phyloP scores from a whole-genome alignment of 805 yeast species.

The Sungouiella blattae region DNA sequence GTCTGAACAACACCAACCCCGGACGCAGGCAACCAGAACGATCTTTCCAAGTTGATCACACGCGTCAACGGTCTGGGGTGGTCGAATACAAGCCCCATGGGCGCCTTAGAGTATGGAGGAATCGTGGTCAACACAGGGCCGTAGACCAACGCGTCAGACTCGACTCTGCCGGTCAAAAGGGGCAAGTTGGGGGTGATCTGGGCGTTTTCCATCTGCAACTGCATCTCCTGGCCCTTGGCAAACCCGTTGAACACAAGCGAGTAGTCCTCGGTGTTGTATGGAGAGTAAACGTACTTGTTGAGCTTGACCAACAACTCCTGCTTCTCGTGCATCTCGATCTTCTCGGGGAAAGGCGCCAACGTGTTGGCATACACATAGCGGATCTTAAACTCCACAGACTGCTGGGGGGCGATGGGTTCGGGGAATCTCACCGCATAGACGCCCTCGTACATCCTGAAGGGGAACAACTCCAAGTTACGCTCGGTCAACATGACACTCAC shows the following conservation, averaged over 20 bases:
- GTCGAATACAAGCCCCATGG: conserved; percentile 58
- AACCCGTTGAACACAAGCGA: conserved; percentile 44
- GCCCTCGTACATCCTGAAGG: conserved; percentile 18
- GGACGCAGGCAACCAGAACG: conserved; percentile 83
- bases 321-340: conserved; percentile 52
- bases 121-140: conserved; percentile 50
- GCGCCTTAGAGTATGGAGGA: conserved; percentile 43
- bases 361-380: conserved; percentile 46
- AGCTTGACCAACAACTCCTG: conserved; percentile 60
- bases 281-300: conserved; percentile 53
- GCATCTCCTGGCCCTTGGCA: conserved; percentile 44
- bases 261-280: conserved; percentile 56
- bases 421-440: conserved; percentile 52
- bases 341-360: conserved; percentile 60
- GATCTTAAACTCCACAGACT: conserved; percentile 45
- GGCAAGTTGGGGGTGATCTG: conserved; percentile 23
- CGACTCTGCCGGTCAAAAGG: conserved; percentile 33
- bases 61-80: conserved; percentile 64
- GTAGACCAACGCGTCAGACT: conserved; percentile 42
- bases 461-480: conserved; percentile 21
- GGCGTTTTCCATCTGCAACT: conserved; percentile 20
- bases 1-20: conserved; percentile 66
- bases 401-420: conserved; percentile 63
- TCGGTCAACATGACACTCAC: conserved; percentile 37
- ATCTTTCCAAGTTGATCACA: conserved; percentile 61